Percentiles rank a stretch among this genome's conserved stretches.
Evolutionary conservation across 345 rosid species (phyloP).

Genomic region (Luvunga scandens): DNA sequence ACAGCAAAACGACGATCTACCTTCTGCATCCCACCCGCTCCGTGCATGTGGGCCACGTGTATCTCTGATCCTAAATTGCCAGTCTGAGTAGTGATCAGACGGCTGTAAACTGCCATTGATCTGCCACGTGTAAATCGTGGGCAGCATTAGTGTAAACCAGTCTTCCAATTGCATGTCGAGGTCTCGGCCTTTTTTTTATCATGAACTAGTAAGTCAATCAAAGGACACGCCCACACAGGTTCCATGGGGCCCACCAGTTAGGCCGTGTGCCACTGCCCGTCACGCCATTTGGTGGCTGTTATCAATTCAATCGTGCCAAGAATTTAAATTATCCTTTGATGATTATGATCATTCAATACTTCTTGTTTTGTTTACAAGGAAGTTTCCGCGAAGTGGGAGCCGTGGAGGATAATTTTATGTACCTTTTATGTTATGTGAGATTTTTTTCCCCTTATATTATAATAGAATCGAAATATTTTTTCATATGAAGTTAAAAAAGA

Average conservation of each 20-base stretch:
- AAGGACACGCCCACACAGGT: not conserved
- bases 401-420: no score
- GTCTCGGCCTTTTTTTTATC: not conserved
- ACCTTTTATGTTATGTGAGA: no score
- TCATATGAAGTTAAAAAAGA: no score
- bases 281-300: conserved; percentile 9
- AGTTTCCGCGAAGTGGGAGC: not conserved
- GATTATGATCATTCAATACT: not conserved
- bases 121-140: not conserved
- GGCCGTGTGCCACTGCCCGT: not conserved
- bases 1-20: not conserved
- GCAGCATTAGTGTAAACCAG: not conserved
- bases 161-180: not conserved
- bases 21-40: not conserved
- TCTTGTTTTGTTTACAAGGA: not conserved
- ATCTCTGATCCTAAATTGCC: not conserved
- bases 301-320: not conserved
- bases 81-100: not conserved
- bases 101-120: not conserved
- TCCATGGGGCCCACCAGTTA: not conserved
- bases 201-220: not conserved
- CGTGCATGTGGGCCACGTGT: conserved; percentile 19
- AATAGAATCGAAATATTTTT: no score
- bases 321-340: not conserved
- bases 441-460: no score